Evolutionary conservation across 2,329 filamentous ascomycete genomes (phyloP).

Genomic region (Colletotrichum tropicicola): DNA sequence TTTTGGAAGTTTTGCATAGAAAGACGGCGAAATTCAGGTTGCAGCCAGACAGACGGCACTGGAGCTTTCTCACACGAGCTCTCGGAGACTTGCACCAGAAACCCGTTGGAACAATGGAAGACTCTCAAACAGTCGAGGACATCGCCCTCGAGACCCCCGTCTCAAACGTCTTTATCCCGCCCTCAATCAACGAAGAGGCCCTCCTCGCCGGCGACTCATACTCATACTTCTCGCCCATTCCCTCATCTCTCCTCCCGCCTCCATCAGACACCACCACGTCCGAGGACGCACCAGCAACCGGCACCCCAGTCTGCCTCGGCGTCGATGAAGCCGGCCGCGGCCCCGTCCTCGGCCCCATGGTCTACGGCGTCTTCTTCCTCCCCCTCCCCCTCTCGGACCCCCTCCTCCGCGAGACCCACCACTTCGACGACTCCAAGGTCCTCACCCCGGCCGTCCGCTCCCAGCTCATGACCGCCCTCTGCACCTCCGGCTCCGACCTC

Average conservation of each 20-base stretch:
- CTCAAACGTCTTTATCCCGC: constrained; percentile 66
- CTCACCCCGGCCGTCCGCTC: constrained; percentile 84
- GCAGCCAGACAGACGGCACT: neutral
- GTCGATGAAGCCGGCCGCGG: constrained; percentile 95
- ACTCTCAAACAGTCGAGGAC: constrained; percentile 47
- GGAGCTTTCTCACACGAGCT: neutral
- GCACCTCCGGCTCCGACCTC: constrained; percentile 65
- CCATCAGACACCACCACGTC: constrained; percentile 31
- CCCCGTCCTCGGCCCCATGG: constrained; percentile 87
- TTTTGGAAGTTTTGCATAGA: neutral
- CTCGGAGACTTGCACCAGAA: neutral
- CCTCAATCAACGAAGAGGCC: constrained; percentile 67
- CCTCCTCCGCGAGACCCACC: constrained; percentile 80
- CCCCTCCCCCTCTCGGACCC: constrained; percentile 76
- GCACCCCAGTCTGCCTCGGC: constrained; percentile 73
- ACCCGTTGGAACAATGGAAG: constrained; percentile 44
- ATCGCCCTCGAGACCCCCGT: constrained; percentile 43
- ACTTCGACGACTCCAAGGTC: constrained; percentile 96
- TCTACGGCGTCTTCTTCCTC: constrained; percentile 78
- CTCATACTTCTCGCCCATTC: constrained; percentile 76
- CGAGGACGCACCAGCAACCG: constrained; percentile 36
- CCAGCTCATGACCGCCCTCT: constrained; percentile 74
- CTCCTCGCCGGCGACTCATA: constrained; percentile 75
- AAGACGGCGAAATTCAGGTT: no score
- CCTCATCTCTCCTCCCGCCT: constrained; percentile 63